These are phyloP conservation scores for Leccinum pellstonianum DNA, from an alignment of 768 basidiomycete genomes.

Conservation along the genomic window DNA sequence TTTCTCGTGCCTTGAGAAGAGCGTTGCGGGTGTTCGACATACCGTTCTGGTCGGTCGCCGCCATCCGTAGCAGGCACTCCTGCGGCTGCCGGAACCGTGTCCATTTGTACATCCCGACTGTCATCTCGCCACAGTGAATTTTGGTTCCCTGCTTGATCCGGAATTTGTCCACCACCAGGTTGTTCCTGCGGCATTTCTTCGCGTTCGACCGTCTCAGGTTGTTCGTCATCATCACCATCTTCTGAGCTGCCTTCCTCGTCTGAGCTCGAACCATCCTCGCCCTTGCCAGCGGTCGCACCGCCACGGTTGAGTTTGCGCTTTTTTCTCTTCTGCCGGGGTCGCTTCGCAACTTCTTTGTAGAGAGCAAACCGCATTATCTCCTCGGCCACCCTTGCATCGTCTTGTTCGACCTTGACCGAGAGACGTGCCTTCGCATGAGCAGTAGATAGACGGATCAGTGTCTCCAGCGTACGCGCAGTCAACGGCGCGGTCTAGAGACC, in stretches of 20 bases:
- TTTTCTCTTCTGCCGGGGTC: constrained; percentile 64
- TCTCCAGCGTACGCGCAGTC: constrained; percentile 98
- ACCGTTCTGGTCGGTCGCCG: constrained; percentile 59
- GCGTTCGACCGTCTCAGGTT: constrained; percentile 38
- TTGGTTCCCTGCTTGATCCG: constrained; percentile 36
- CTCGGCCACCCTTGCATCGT: constrained; percentile 88
- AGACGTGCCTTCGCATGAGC: constrained; percentile 97
- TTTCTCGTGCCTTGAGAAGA: constrained; percentile 1
- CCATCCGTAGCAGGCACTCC: constrained; percentile 40
- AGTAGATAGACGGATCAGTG: constrained; percentile 94
- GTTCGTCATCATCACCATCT: constrained; percentile 48
- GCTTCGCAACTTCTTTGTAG: constrained; percentile 94
- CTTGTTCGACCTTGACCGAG: constrained; percentile 77
- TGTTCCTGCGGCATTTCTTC: constrained; percentile 48
- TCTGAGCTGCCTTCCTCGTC: constrained; percentile 40
- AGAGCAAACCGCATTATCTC: constrained; percentile 95
- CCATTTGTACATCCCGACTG: constrained; percentile 66
- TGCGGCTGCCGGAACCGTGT: constrained; percentile 41
- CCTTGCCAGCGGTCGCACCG: constrained; percentile 49
- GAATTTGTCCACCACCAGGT: constrained; percentile 23
- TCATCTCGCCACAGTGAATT: constrained; percentile 69
- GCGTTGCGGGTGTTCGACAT: constrained; percentile 24
- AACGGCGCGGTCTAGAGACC: constrained; percentile 83
- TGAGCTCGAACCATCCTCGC: constrained; percentile 44
- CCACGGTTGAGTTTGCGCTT: constrained; percentile 83